Evolutionary conservation across 2,329 filamentous ascomycete genomes (phyloP), one percentile per base, ranked within the genome.

Genomic region (Cladosporium sp.): DNA sequence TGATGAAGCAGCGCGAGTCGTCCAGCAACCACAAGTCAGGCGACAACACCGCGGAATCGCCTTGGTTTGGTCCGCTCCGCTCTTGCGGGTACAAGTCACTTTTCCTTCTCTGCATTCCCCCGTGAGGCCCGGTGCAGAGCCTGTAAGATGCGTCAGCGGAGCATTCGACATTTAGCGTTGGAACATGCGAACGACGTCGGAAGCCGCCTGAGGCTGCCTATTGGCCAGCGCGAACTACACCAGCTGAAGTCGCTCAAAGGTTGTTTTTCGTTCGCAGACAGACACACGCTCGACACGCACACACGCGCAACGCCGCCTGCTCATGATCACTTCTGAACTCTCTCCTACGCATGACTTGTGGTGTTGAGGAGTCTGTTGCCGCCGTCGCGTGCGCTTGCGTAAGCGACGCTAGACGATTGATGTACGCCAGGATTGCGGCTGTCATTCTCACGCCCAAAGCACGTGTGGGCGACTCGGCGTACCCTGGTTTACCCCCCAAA

Each of bases 391-490:
- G 13, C 7, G 32, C 20, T 27, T 40, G 27, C 43, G 36, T 39
- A 32, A 38, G 43, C 43, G 35, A 27, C 43, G 25, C n/a, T n/a
- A 30, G 19, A 18, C 15, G 22, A 16, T 38, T 39, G 43, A 38
- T 33, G 36, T 25, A 29, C 25, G 33, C 45, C n/a, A 40, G 45
- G 36, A 33, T 40, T 27, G 18, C 35, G 36, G 16, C 36, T 38
- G 18, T 20, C 32, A 13, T 13, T 13, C 22, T 27, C 22, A 27
- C 22, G 9, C 32, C 12, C 32, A 15, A 25, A 33, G 38, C 43
- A 47, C 22, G 43, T 48, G 27, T n/a, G n/a, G n/a, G n/a, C n/a
- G n/a, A n/a, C n/a, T n/a, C 36, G 36, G 45, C 36, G 45, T 36
- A 39, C 36, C 45, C 45, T 19, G 45, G 27, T 16, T 3, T 38